Conservation (phyloP, 1,284 basidiomycete species). For the Schizophyllum amplum region DNA sequence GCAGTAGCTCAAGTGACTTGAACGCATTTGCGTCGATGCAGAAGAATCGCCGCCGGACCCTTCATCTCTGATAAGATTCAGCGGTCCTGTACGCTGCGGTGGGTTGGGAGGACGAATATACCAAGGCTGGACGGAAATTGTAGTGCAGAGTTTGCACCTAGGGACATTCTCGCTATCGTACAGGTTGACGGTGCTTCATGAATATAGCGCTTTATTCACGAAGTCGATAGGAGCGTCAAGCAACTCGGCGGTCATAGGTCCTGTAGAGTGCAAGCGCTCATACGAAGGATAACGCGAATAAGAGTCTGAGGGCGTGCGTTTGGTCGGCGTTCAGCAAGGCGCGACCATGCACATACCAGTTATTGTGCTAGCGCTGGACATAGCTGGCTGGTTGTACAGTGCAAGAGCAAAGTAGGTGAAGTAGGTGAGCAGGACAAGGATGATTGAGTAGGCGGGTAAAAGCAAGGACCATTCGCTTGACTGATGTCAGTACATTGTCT, state of each 20-base stretch:
- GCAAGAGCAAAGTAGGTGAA: constrained; percentile 72
- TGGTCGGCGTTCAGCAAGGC: no score
- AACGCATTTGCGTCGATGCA: no score
- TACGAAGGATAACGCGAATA: constrained; percentile 37
- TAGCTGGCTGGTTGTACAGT: constrained; percentile 61
- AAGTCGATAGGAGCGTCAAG: constrained; percentile 80
- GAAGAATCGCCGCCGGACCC: no score
- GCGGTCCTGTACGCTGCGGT: no score
- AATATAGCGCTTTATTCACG: constrained; percentile 57
- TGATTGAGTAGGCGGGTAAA: constrained; percentile 73
- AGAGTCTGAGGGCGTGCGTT: no score
- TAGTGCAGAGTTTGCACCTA: no score
- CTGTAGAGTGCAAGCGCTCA: not conserved
- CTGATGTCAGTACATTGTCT: constrained; percentile 1
- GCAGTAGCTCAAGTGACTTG: no score
- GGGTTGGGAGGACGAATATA: no score
- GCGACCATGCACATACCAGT: constrained; percentile 38
- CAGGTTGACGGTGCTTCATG: not conserved
- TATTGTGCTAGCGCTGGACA: constrained; percentile 57
- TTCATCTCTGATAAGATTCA: no score
- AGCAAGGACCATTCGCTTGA: constrained; percentile 80
- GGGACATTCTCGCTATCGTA: no score
- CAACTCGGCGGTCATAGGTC: constrained; percentile 18
- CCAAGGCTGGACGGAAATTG: no score
- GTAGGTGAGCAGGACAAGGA: constrained; percentile 71